phyloP scores from a whole-genome alignment of 2,329 filamentous ascomycete genomes.

The Scedosporium aurantiacum region DNA sequence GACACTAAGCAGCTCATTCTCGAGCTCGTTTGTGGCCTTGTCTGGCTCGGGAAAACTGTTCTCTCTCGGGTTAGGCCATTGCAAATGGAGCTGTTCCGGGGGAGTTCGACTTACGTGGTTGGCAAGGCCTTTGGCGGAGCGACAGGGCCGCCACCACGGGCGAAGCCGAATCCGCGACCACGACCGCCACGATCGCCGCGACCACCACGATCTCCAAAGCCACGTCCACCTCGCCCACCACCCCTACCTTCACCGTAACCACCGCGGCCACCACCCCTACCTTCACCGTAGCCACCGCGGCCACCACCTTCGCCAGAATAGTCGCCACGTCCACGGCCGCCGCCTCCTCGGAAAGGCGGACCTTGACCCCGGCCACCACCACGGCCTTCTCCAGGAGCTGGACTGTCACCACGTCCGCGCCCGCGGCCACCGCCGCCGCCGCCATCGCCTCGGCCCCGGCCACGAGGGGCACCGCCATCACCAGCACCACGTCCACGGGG shows the following conservation, averaged over 20 bases:
- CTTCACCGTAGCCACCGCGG: slow-evolving; percentile 12
- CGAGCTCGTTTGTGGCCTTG: slow-evolving; percentile 21
- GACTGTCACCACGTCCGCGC: slow-evolving; percentile 11
- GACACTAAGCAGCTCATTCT: slow-evolving; percentile 26
- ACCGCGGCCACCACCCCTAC: slow-evolving; percentile 12
- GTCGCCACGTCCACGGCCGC: slow-evolving; percentile 12
- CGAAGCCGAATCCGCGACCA: slow-evolving; percentile 9
- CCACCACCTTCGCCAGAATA: slow-evolving; percentile 10
- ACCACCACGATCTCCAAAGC: slow-evolving; percentile 15
- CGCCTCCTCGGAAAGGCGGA: slow-evolving; percentile 9
- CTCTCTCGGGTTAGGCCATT: slow-evolving; percentile 11
- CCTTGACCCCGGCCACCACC: slow-evolving; percentile 14
- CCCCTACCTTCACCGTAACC: slow-evolving; percentile 6
- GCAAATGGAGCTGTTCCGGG: slow-evolving; percentile 15
- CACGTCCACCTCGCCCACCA: slow-evolving; percentile 9
- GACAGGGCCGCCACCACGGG: slow-evolving; percentile 12
- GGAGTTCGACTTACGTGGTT: slow-evolving; percentile 13
- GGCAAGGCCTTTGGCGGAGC: slow-evolving; percentile 9
- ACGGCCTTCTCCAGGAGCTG: slow-evolving; percentile 6
- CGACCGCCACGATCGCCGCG: slow-evolving; percentile 11
- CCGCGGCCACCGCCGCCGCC: slow-evolving; percentile 11
- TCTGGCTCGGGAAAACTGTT: slow-evolving; percentile 15
- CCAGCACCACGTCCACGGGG: slow-evolving; percentile 11
- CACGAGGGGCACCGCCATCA: slow-evolving; percentile 13
- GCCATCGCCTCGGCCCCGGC: slow-evolving; percentile 13